Evolutionary conservation across 495 filamentous ascomycete genomes (phyloP).

Genomic region (Neurospora sp.): DNA sequence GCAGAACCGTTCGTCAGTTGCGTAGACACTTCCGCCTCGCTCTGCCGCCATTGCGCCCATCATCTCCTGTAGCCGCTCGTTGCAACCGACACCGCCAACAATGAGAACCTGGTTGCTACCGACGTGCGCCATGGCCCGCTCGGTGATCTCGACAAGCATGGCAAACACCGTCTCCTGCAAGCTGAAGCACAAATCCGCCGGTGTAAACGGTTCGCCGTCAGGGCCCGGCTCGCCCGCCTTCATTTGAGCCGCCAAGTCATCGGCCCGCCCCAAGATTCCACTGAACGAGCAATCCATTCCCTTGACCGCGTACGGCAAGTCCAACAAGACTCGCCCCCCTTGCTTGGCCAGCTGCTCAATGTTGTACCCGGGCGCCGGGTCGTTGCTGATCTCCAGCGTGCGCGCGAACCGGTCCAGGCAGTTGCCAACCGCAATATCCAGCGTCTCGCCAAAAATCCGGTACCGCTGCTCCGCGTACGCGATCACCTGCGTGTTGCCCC

Average conservation of each 20-base stretch:
- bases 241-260: constrained; percentile 61
- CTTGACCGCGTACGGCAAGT: constrained; percentile 92
- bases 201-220: constrained; percentile 47
- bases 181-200: constrained; percentile 86
- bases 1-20: constrained; percentile 93
- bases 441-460: constrained; percentile 93
- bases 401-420: constrained; percentile 94
- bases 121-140: constrained; percentile 97
- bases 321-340: constrained; percentile 54
- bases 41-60: constrained; percentile 95
- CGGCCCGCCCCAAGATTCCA: constrained; percentile 76
- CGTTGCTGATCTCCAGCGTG: constrained; percentile 81
- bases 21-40: constrained; percentile 81
- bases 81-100: constrained; percentile 97
- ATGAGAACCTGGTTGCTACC: constrained; percentile 84
- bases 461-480: constrained; percentile 90
- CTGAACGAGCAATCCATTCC: constrained; percentile 97
- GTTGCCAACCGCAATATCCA: constrained; percentile 96
- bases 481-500: constrained; percentile 97
- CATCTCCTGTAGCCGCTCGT: constrained; percentile 93
- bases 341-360: constrained; percentile 92
- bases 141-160: constrained; percentile 98
- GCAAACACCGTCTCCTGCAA: constrained; percentile 91
- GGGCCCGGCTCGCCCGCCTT: constrained; percentile 33
- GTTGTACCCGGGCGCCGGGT: constrained; percentile 94